Evolutionary conservation across 1,284 basidiomycete genomes (phyloP).

Genomic region (Papiliotrema nemorosa): DNA sequence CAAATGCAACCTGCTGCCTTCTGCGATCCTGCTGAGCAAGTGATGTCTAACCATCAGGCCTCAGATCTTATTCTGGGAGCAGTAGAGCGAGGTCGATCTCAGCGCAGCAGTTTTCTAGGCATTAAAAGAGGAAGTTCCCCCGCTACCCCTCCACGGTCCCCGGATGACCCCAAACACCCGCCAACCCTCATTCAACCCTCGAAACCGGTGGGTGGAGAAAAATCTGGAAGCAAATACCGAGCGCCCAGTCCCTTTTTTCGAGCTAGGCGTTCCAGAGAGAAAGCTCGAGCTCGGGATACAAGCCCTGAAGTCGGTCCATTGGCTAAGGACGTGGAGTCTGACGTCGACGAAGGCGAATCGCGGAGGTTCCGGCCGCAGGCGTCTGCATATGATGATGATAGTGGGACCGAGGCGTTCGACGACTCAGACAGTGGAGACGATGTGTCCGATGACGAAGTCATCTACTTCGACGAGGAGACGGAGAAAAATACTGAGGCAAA

Average conservation of each 20-base stretch:
- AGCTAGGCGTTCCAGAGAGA: slow-evolving; percentile 38
- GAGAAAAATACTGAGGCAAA: slow-evolving; percentile 70
- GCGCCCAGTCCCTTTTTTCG: slow-evolving; percentile 48
- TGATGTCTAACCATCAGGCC: slow-evolving; percentile 11
- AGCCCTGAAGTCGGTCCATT: slow-evolving; percentile 70
- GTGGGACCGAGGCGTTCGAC: slow-evolving; percentile 25
- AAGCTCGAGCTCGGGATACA: slow-evolving; percentile 55
- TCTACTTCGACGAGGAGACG: slow-evolving; percentile 70
- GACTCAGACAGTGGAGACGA: slow-evolving; percentile 51
- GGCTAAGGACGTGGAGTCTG: slow-evolving; percentile 59
- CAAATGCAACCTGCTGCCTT: too few relatives aligned
- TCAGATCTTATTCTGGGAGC: slow-evolving; percentile 37
- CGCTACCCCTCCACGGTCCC: slow-evolving; percentile 11
- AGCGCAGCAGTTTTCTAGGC: slow-evolving; percentile 1
- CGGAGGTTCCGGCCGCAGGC: slow-evolving; percentile 49
- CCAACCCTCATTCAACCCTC: slow-evolving; percentile 23
- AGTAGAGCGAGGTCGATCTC: slow-evolving; percentile 17
- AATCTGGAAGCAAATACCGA: slow-evolving; percentile 15
- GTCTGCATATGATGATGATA: slow-evolving; percentile 44
- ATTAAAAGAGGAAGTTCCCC: slow-evolving; percentile 1
- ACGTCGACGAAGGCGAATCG: slow-evolving; percentile 49
- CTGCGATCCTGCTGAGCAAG: too few relatives aligned
- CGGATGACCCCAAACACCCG: not conserved
- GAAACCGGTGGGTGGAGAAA: slow-evolving; percentile 26
- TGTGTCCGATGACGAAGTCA: slow-evolving; percentile 42